Base-by-base conservation (phyloP, 495 filamentous ascomycete species). In the Penicillium roqueforti region DNA sequence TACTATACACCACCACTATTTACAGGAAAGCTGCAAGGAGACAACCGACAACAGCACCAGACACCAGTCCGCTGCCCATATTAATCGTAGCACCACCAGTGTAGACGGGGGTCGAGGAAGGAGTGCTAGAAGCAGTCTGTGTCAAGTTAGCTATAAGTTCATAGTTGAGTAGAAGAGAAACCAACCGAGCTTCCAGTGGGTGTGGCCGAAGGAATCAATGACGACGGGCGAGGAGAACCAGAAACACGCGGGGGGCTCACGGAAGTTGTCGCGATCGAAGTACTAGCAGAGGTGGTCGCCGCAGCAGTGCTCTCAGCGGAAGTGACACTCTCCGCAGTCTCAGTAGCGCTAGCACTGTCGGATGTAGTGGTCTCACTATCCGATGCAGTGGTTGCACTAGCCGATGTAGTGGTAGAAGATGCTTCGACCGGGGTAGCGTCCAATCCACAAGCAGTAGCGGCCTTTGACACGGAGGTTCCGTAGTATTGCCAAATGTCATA, bases 401-500 rank as follows among this genome's bases (percentile, higher is more conserved):
- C 59, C 19, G 56, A 40, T 7, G 10, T 32, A 2, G 59, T 46
- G 8, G 57, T 57, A n/a, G 59, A 55, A 43, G 59, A 55, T 3
- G 58, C 52, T 6, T 61, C 45, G n/a, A 57, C 48, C 0, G 77
- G 76, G 5, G 67, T 73, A 1, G 71, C 73, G 26, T 70, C 60
- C 11, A 76, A 60, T 19, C 69, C 67, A 53, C 76, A 78, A 1
- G 55, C 41, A 4, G 41, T 48, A 9, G 70, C 75, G 16, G 68
- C 71, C 2, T 41, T 40, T 6, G 56, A 57, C 2, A 80, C 60
- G 2, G 61, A 58, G 19, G 37, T 53, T 18, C 74, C 75, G 42
- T 80, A 80, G 51, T 71, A 66, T 40, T 65, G 49, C 77, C 77
- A 81, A 54, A 79, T 77, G 18, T 79, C 68, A 37, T 74, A 72